Conservation (phyloP, 1,284 basidiomycete genomes). For the Ceratobasidium sp. region DNA sequence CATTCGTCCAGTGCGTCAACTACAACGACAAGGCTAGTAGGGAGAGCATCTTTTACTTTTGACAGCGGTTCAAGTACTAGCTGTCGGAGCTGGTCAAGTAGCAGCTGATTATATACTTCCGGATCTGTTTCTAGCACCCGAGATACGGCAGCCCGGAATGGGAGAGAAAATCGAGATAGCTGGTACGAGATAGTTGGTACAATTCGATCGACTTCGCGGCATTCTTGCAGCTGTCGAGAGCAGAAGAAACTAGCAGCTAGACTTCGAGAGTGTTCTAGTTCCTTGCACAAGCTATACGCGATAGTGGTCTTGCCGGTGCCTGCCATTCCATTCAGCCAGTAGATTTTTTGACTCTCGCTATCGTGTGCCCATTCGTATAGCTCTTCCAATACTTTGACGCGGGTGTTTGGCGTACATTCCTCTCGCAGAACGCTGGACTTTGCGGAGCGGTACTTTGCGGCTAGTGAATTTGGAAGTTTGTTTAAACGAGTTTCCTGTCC, state of each 20-base stretch:
- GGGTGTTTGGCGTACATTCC: slow-evolving; percentile 14
- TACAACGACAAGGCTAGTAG: not conserved
- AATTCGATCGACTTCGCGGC: not conserved
- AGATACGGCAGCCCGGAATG: not conserved
- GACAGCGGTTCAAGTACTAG: not conserved
- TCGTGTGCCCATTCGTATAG: not conserved
- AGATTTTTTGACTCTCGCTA: not conserved
- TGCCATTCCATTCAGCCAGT: slow-evolving; percentile 27
- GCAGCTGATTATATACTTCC: not conserved
- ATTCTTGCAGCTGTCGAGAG: slow-evolving; percentile 1
- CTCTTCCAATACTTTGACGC: not conserved
- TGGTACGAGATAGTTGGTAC: slow-evolving; percentile 14
- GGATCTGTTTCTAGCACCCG: not conserved
- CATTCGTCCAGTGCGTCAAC: slow-evolving; percentile 20
- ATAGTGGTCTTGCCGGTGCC: slow-evolving; percentile 3
- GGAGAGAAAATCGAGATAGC: not conserved
- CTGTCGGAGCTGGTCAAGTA: not conserved
- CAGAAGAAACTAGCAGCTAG: slow-evolving; percentile 18
- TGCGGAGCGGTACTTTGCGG: slow-evolving; percentile 21
- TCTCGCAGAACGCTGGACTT: not conserved
- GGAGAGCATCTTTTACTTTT: not conserved
- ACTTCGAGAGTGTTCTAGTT: not conserved
- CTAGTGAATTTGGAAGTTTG: not conserved
- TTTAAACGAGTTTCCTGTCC: no score
- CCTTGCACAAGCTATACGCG: not conserved